Percentiles rank a stretch among this genome's conserved stretches.
Conservation (phyloP, 2,329 filamentous ascomycete species). For the Fonsecaea erecta region DNA sequence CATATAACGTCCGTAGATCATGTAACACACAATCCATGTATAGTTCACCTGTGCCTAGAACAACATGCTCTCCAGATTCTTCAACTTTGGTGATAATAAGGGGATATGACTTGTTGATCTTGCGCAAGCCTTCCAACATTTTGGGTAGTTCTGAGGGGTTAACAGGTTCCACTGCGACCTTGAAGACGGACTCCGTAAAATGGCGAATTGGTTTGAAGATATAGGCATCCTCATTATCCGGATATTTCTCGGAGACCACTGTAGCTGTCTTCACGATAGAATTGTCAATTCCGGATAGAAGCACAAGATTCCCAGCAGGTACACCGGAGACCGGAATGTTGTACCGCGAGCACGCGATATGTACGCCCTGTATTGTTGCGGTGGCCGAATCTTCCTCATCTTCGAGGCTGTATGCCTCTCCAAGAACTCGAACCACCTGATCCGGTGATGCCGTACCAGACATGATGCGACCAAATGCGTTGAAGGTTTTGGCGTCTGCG, state of each 20-base stretch:
- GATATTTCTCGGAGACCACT: constrained; percentile 76
- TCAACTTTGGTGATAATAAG: constrained; percentile 96
- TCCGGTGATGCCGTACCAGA: constrained; percentile 86
- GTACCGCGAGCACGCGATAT: constrained; percentile 90
- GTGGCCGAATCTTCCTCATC: constrained; percentile 97
- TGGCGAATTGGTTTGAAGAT: constrained; percentile 93
- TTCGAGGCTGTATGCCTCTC: constrained; percentile 93
- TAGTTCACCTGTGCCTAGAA: constrained; percentile 94
- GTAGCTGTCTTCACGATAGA: constrained; percentile 98
- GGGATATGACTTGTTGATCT: constrained; percentile 97
- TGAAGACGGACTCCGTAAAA: constrained; percentile 96
- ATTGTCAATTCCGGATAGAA: constrained; percentile 93
- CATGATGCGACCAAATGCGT: constrained; percentile 87
- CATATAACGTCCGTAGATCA: constrained; percentile 88
- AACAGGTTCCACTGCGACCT: constrained; percentile 96
- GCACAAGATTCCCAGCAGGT: constrained; percentile 88
- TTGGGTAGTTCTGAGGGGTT: constrained; percentile 97
- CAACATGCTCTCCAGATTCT: constrained; percentile 93
- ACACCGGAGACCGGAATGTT: constrained; percentile 90
- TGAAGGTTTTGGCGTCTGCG: constrained; percentile 85
- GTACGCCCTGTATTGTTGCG: constrained; percentile 82
- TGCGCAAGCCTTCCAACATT: constrained; percentile 95
- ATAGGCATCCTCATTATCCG: constrained; percentile 88
- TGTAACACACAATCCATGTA: constrained; percentile 99
- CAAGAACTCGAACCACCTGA: constrained; percentile 84